Percentiles rank a stretch among this genome's conserved stretches.
phyloP scores from a whole-genome alignment of 2,329 filamentous ascomycete genomes.

The Harringtonia lauricola region DNA sequence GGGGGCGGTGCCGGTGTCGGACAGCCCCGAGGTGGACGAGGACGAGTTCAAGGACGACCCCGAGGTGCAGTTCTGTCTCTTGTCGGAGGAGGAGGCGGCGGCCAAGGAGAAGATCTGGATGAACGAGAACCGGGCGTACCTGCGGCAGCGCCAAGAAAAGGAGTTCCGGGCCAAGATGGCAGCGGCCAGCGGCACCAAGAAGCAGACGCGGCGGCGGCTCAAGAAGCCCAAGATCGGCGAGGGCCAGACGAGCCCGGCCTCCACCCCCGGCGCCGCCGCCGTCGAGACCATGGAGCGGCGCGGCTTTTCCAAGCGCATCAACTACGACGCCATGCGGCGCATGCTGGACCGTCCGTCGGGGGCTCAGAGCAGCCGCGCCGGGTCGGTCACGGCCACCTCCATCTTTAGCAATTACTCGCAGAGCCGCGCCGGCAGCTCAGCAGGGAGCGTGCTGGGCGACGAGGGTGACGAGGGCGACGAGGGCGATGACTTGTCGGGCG shows the following conservation, averaged over 20 bases:
- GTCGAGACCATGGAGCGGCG: conserved; percentile 57
- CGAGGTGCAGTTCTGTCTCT: conserved; percentile 71
- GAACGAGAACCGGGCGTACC: conserved; percentile 87
- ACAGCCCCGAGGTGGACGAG: conserved; percentile 58
- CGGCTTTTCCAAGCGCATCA: conserved; percentile 63
- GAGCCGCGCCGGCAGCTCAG: conserved; percentile 23
- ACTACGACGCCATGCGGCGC: conserved; percentile 53
- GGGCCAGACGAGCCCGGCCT: conserved; percentile 55
- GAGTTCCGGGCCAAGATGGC: conserved; percentile 60
- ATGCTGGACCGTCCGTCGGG: conserved; percentile 38
- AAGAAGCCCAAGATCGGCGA: conserved; percentile 50
- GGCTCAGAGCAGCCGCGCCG: conserved; percentile 25
- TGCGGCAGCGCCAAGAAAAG: conserved; percentile 78
- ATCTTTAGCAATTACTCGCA: conserved; percentile 30
- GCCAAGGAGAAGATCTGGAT: conserved; percentile 92
- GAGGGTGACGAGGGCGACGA: conserved; percentile 6
- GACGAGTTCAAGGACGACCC: conserved; percentile 83
- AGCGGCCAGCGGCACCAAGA: conserved; percentile 14
- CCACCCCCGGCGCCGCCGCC: conserved; percentile 59
- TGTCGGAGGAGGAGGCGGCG: conserved; percentile 61
- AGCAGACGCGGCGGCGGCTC: conserved; percentile 28
- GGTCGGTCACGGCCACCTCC: conserved; percentile 27
- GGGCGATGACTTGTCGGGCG: conserved; percentile 3
- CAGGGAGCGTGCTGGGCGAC: conserved; percentile 9
- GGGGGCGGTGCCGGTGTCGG: conserved; percentile 27